phyloP scores from a whole-genome alignment of 352 stramenopile genomes.

The Phytophthora ohioensis region DNA sequence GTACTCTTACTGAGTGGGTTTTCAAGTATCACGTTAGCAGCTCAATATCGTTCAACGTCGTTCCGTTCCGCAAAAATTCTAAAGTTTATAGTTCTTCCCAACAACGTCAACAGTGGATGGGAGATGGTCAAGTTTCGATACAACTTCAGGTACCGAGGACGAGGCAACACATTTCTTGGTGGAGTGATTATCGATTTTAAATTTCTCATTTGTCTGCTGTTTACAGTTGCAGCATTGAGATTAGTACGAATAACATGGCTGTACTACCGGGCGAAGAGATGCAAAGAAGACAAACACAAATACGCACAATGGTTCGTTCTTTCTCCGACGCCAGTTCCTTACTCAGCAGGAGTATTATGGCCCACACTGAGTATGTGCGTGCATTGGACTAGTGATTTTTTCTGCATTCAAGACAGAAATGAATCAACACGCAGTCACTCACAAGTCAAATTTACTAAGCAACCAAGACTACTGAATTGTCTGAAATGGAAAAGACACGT shows the following conservation, averaged over 20 bases:
- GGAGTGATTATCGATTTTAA: constrained; percentile 45
- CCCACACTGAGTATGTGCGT: constrained; percentile 39
- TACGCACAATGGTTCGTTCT: constrained; percentile 15
- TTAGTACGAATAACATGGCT: neutral
- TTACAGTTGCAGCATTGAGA: constrained; percentile 1
- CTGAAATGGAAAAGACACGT: neutral
- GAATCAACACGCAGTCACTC: neutral
- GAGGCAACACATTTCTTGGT: constrained; percentile 20
- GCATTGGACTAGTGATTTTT: constrained; percentile 40
- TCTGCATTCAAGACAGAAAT: constrained; percentile 27
- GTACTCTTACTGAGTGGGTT: constrained; percentile 50
- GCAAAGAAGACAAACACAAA: neutral
- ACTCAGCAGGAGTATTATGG: constrained; percentile 38
- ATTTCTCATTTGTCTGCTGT: constrained; percentile 34
- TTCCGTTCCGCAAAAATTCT: constrained; percentile 29
- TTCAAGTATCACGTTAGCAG: constrained; percentile 38
- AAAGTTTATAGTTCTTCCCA: constrained; percentile 10
- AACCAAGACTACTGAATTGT: too few species aligned
- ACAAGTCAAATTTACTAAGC: neutral
- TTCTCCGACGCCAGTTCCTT: constrained; percentile 34
- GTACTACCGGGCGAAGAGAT: neutral
- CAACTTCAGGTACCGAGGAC: constrained; percentile 9
- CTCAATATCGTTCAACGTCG: constrained; percentile 39
- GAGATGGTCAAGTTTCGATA: constrained; percentile 25
- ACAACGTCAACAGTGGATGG: constrained; percentile 9